Evolutionary conservation across 2,329 filamentous ascomycete genomes (phyloP), one percentile per base, ranked within the genome.

Genomic region (Zelopaecilomyces penicillatus): DNA sequence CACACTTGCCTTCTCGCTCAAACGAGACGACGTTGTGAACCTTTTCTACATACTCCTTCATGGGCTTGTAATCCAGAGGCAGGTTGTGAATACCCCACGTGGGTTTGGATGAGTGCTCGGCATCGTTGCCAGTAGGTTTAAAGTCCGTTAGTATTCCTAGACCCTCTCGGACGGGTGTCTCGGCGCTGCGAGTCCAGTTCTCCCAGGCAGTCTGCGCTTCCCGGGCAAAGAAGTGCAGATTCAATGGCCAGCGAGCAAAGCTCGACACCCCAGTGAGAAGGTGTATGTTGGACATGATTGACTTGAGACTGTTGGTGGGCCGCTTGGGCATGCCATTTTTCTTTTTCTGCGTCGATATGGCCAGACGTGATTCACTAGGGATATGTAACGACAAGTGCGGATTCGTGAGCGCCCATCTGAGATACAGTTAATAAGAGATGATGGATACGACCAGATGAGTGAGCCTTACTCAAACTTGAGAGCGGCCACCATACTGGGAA

Each of bases 381-480:
- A 95, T 88, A 60, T 95, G 89, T 31, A 84, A 70, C 5, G 90
- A 90, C 31, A 83, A 63, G 59, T 93, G 85, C 2, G 89, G 80
- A 59, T 97, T 89, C 52, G 87, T 87, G 73, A 94, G 84, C 34
- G 91, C 90, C 91, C 91, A 96, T 72, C 87, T 91, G 34, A 6
- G 9, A 19, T 9, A 8, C 12, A 12, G 12, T 7, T 4, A 11
- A 11, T 11, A 37, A 26, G n/a, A 12, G 19, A 19, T 19, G 19
- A 19, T 19, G 19, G 19, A 19, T 19, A 19, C 19, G 2, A 19
- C 19, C 10, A 38, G 19, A 8, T 11, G 36, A 38, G 36, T 3
- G n/a, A n/a, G 26, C 71, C 80, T 60, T 73, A 93, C 85, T 97
- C 91, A 59, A 98, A 97, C 59, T 97, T 91, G 51, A 98, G 67